A percentile compares a stretch with the other conserved stretches of the same genome.
Conservation (phyloP, 2,329 filamentous ascomycete species). For the Trichoderma lentiforme region DNA sequence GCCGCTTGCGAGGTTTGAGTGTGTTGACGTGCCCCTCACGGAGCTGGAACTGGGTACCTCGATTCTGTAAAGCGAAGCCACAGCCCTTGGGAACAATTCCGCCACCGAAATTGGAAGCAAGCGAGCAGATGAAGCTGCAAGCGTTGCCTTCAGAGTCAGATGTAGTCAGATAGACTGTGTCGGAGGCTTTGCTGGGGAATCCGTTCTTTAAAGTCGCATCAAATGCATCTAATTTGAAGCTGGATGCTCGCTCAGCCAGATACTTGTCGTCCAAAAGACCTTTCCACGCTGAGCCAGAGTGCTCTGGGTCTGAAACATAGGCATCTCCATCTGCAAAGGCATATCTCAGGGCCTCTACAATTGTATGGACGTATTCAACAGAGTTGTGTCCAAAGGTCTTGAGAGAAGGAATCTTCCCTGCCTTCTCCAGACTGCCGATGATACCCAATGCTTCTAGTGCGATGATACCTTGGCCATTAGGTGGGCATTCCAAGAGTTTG, state of each 20-base stretch:
- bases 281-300: neutral
- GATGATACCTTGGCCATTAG: conserved; percentile 12
- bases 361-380: neutral
- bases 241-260: neutral
- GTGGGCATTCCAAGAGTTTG: conserved; percentile 6
- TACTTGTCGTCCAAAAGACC: neutral
- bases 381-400: neutral
- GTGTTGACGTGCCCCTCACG: neutral
- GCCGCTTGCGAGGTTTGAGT: neutral
- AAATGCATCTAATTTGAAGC: neutral
- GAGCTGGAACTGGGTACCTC: conserved; percentile 2
- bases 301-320: conserved; percentile 11
- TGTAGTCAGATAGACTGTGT: conserved; percentile 12
- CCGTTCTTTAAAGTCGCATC: conserved; percentile 4
- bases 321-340: conserved; percentile 10
- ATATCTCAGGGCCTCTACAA: neutral
- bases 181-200: neutral
- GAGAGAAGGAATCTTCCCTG: neutral
- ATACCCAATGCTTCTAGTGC: conserved; percentile 9
- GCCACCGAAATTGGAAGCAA: conserved; percentile 8
- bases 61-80: conserved; percentile 4
- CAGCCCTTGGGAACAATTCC: conserved; percentile 12
- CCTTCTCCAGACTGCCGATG: neutral
- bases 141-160: conserved; percentile 10
- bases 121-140: conserved; percentile 13